Evolutionary conservation across 2,329 filamentous ascomycete genomes (phyloP), one percentile per base, ranked within the genome.

Genomic region (Leptographium flavum): DNA sequence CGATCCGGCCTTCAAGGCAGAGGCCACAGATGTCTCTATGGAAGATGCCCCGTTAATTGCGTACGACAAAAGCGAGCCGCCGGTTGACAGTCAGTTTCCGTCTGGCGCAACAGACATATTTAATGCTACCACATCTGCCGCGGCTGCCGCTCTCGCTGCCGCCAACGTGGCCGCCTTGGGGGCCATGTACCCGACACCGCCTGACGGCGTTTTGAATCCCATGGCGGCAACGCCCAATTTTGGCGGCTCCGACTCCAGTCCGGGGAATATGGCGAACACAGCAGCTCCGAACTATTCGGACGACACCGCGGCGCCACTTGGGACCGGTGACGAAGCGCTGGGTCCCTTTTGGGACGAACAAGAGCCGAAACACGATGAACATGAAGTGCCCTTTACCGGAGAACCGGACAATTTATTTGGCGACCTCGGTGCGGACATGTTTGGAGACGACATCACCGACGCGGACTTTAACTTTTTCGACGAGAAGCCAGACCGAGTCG

Each of bases 401-500:
- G 65, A 70, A 9, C 47, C 51, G 0, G 74, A 75, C 27, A 69
- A 81, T 53, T 64, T 86, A 5, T 84, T 85, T 55, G 79, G 73
- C 19, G 81, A 84, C 45, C 68, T 83, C 52, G 78, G 78, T 13
- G 74, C 73, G 9, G 80, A 85, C 52, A 74, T 81, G 52, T 86
- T 85, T 60, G 78, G 72, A n/a, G 74, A 79, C n/a, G 75, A 79
- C 52, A 70, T 90, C n/a, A 87, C 81, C 1, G 85, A 92, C 53
- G 83, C 78, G 6, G 85, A 92, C 56, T 90, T 90, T 58, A 85
- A 75, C 57, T 90, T 88, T 59, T 90, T 90, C 53, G 83, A 90
- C 54, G 79, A 82, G 49, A 63, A 71, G 23, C 67, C 71, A 3
- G 65, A 58, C 3, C 62, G 60, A 11, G 59, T 62, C 22, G 64